phyloP scores from a whole-genome alignment of 1,139 yeast species.

The Candida tunisiensis region DNA sequence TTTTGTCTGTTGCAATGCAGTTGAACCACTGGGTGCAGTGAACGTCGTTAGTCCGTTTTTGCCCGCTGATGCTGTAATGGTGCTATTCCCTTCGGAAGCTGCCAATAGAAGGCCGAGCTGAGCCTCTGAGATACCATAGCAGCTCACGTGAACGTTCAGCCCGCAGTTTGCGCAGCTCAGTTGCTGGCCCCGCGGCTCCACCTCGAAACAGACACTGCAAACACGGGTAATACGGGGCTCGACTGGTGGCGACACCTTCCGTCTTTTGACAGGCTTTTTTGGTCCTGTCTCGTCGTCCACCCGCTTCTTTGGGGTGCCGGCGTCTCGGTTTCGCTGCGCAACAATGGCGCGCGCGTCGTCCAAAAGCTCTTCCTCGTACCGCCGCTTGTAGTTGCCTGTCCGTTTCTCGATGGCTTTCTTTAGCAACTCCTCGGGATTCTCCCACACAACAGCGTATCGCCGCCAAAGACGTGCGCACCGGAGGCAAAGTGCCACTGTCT shows the following conservation, averaged over 20 bases:
- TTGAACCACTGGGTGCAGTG: slow-evolving; percentile 7
- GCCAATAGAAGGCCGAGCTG: slow-evolving; percentile 41
- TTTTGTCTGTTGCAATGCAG: slow-evolving; percentile 8
- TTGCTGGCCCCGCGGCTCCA: background rate
- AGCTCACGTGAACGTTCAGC: background rate
- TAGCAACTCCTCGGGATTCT: slow-evolving; percentile 52
- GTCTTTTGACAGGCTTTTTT: background rate
- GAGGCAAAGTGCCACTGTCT: slow-evolving; percentile 46
- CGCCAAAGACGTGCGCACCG: slow-evolving; percentile 90
- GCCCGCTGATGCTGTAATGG: slow-evolving; percentile 64
- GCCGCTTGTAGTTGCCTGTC: slow-evolving; percentile 23
- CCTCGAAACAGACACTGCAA: slow-evolving; percentile 2
- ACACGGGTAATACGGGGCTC: background rate
- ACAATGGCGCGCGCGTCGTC: slow-evolving; percentile 46
- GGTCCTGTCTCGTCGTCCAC: slow-evolving; percentile 1
- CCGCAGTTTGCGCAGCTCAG: background rate
- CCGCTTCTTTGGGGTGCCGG: too few relatives aligned
- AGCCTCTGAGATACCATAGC: slow-evolving; percentile 2
- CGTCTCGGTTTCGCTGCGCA: slow-evolving; percentile 27
- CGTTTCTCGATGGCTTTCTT: slow-evolving; percentile 26
- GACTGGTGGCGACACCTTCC: background rate
- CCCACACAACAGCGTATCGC: slow-evolving; percentile 84
- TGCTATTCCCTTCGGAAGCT: slow-evolving; percentile 22
- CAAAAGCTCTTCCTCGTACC: slow-evolving; percentile 55
- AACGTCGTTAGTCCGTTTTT: slow-evolving; percentile 60